Percentiles rank a stretch among this genome's conserved stretches.
Evolutionary conservation across 176 grass and related monocot species (phyloP).

Genomic region (Saccharum spontaneum): DNA sequence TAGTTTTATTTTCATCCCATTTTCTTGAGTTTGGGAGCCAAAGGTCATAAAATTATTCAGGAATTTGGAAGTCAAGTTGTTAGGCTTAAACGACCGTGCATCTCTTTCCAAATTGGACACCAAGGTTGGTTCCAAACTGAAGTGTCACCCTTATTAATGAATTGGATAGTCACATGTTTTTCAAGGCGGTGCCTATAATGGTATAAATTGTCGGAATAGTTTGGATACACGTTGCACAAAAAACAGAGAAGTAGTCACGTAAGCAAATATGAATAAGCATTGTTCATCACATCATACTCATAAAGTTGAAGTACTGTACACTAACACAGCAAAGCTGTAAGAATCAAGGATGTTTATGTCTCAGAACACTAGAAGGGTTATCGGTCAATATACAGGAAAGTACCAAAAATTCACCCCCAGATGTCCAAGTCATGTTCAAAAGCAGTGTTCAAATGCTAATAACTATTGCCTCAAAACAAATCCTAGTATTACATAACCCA

Average conservation of each 20-base stretch:
- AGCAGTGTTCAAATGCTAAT: slow-evolving; percentile 10
- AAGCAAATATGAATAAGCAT: background rate
- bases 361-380: background rate
- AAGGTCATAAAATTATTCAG: background rate
- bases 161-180: background rate
- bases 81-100: background rate
- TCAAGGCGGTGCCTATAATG: background rate
- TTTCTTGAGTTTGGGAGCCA: background rate
- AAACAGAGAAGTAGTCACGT: background rate
- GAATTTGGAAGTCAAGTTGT: background rate
- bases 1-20: background rate
- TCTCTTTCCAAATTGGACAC: background rate
- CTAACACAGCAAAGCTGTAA: background rate
- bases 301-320: background rate
- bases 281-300: slow-evolving; percentile 14
- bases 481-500: background rate
- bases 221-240: background rate
- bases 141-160: background rate
- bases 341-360: slow-evolving; percentile 3
- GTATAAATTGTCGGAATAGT: background rate
- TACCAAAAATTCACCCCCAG: background rate
- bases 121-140: background rate
- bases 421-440: slow-evolving; percentile 22
- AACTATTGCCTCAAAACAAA: background rate
- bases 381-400: background rate